Conservation (phyloP, 495 filamentous ascomycete species). For the Aspergillus panamensis region DNA sequence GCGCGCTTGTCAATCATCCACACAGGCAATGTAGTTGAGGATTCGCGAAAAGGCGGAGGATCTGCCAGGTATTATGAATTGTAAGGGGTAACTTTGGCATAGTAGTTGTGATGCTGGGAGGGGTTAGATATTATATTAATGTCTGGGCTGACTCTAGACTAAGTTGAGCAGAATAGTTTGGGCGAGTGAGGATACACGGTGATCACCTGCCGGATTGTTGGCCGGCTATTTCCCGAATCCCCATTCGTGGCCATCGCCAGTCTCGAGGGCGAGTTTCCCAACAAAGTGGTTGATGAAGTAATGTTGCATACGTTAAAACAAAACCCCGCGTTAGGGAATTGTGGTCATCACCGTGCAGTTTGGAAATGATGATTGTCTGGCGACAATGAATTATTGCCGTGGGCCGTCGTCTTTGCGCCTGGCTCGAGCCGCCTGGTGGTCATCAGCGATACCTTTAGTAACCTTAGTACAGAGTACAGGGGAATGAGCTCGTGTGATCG, state of each 20-base stretch:
- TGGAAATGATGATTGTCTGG: not conserved
- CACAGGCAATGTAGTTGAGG: conserved; percentile 1
- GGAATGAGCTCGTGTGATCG: too few relatives aligned
- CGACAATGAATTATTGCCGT: not conserved
- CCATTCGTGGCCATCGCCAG: not conserved
- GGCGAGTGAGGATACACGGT: not conserved
- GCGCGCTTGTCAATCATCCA: conserved; percentile 16
- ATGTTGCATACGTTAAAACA: not conserved
- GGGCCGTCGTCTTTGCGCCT: not conserved
- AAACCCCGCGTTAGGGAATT: not conserved
- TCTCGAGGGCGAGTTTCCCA: not conserved
- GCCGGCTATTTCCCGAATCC: conserved; percentile 5
- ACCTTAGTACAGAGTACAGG: too few relatives aligned
- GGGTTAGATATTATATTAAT: not conserved
- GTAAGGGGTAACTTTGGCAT: too few relatives aligned
- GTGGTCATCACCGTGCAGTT: not conserved
- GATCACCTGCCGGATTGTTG: not conserved
- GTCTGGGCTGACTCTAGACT: not conserved
- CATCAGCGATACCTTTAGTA: not conserved
- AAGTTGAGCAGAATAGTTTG: too few relatives aligned
- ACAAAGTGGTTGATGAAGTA: not conserved
- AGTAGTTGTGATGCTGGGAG: too few relatives aligned
- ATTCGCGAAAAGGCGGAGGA: conserved; percentile 5
- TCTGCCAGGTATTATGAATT: not conserved
- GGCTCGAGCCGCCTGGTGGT: not conserved